phyloP scores from a whole-genome alignment of 257 asterid genomes.

The Plantago ovata region DNA sequence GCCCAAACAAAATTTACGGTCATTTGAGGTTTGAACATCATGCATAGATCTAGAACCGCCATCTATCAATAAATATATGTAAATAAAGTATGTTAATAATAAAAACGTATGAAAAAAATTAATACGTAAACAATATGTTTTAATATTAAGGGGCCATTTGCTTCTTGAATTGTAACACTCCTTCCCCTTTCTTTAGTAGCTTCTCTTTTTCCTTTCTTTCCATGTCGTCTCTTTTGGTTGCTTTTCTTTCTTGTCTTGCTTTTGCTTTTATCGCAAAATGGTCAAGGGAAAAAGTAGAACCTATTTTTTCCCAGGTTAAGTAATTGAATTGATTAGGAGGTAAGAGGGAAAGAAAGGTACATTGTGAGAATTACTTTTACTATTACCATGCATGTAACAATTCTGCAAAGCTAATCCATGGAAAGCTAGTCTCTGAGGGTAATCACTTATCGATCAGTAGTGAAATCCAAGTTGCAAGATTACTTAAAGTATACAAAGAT shows the following conservation, averaged over 20 bases:
- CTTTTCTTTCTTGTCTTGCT: slow-evolving; percentile 33
- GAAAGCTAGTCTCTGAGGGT: neutral
- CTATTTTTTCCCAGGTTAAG: slow-evolving; percentile 6
- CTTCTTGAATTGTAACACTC: slow-evolving; percentile 24
- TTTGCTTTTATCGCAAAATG: slow-evolving; percentile 33
- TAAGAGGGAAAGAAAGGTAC: neutral
- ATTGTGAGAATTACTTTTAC: neutral
- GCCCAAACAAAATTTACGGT: no score
- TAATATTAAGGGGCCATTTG: slow-evolving; percentile 13
- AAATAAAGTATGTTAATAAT: no score
- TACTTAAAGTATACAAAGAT: no score
- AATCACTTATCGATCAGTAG: neutral
- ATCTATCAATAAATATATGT: no score
- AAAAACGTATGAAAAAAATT: no score
- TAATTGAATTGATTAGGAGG: neutral
- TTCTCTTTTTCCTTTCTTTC: slow-evolving; percentile 29
- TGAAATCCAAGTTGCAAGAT: no score
- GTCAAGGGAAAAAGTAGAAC: slow-evolving; percentile 18
- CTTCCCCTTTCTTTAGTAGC: slow-evolving; percentile 36
- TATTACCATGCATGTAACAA: neutral
- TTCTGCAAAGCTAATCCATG: neutral
- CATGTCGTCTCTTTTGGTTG: slow-evolving; percentile 24
- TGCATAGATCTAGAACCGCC: no score
- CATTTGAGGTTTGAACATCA: no score
- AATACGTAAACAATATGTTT: no score